phyloP scores from a whole-genome alignment of 2,329 filamentous ascomycete genomes.

The Claviceps sp. region DNA sequence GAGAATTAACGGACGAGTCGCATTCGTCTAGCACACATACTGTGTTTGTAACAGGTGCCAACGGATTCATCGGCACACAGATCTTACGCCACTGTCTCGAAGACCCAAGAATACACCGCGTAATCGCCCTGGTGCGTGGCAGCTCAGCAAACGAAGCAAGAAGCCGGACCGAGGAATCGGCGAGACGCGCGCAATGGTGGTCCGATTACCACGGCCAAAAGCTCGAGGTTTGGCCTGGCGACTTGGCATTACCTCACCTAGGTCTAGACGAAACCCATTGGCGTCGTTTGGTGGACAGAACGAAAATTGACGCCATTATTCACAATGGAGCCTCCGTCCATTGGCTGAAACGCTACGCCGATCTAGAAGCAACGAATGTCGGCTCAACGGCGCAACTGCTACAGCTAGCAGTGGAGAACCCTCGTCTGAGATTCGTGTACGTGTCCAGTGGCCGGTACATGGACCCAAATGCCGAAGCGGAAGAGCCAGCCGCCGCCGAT shows the following conservation, averaged over 20 bases:
- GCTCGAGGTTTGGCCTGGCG: slow-evolving; percentile 6
- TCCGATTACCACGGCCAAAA: slow-evolving; percentile 3
- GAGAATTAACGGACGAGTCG: background rate
- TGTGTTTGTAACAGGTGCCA: slow-evolving; percentile 6
- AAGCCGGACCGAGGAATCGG: slow-evolving; percentile 3
- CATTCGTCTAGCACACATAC: background rate
- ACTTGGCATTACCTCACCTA: background rate
- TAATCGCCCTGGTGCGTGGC: slow-evolving; percentile 4
- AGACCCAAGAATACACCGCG: background rate
- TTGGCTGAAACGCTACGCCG: slow-evolving; percentile 4
- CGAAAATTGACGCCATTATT: slow-evolving; percentile 3
- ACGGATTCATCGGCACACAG: slow-evolving; percentile 6
- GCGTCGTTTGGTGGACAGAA: background rate
- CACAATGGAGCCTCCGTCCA: slow-evolving; percentile 8
- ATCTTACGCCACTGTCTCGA: slow-evolving; percentile 7
- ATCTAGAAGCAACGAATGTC: slow-evolving; percentile 6
- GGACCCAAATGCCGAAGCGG: background rate
- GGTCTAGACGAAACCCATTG: background rate
- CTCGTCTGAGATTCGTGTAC: slow-evolving; percentile 2
- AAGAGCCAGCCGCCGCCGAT: background rate
- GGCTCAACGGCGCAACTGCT: slow-evolving; percentile 5
- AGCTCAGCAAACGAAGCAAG: background rate
- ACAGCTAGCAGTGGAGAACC: background rate
- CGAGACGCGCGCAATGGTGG: slow-evolving; percentile 6
- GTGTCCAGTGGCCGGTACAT: background rate